These are phyloP conservation scores for Fusarium humuli DNA, from an alignment of 2,329 filamentous ascomycete genomes.

Conservation along the genomic window DNA sequence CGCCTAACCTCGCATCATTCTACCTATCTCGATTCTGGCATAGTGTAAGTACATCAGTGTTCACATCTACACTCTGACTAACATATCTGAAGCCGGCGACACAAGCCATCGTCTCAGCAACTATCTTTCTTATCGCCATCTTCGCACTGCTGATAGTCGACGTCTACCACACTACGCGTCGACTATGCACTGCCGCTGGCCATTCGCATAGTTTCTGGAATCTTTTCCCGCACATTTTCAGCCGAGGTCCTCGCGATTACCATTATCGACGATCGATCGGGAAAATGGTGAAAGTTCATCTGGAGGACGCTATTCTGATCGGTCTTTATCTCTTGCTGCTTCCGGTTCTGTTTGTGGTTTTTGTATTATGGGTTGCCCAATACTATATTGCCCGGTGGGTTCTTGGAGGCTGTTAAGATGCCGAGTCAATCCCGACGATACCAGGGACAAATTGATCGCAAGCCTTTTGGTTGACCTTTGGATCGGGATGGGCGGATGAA, in stretches of 20 bases:
- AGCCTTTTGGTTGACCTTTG: too few relatives aligned
- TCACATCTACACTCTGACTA: rapidly evolving
- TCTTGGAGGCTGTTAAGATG: not conserved
- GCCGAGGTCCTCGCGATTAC: not conserved
- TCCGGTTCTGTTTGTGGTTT: not conserved
- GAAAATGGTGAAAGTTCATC: not conserved
- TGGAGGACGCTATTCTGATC: not conserved
- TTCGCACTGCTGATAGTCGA: not conserved
- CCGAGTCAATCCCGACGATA: too few relatives aligned
- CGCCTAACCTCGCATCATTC: not conserved
- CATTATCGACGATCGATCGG: not conserved
- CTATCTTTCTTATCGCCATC: not conserved
- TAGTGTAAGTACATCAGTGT: rapidly evolving
- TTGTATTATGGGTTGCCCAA: not conserved
- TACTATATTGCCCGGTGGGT: not conserved
- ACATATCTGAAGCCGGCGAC: not conserved
- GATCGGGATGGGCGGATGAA: too few relatives aligned
- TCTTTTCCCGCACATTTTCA: not conserved
- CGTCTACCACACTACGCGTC: not conserved
- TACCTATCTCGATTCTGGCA: not conserved
- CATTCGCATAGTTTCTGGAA: not conserved
- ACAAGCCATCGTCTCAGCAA: not conserved
- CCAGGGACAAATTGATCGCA: too few relatives aligned
- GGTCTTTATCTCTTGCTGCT: not conserved
- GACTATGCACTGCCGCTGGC: not conserved